These are phyloP conservation scores for Phaeosphaeria sp. DNA, from an alignment of 2,329 filamentous ascomycete species.

Conservation along the genomic window DNA sequence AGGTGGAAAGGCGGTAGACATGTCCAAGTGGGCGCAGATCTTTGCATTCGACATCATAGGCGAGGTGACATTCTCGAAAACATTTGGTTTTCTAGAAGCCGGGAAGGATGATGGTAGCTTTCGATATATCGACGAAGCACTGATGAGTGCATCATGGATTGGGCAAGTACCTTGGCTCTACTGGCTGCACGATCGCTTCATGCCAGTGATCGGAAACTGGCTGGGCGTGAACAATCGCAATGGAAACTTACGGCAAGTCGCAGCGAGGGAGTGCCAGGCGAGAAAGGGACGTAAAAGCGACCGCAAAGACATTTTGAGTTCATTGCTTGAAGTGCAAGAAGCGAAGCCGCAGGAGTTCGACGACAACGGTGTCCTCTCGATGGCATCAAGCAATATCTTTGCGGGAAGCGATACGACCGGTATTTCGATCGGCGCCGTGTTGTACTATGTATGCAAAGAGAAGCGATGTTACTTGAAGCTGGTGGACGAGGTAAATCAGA, in stretches of 20 bases:
- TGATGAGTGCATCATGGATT: slow-evolving; percentile 46
- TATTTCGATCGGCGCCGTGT: slow-evolving; percentile 39
- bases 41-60: slow-evolving; percentile 53
- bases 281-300: slow-evolving; percentile 13
- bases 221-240: slow-evolving; percentile 45
- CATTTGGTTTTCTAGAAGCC: slow-evolving; percentile 23
- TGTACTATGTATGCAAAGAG: slow-evolving; percentile 28
- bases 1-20: slow-evolving; percentile 16
- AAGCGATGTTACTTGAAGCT: slow-evolving; percentile 19
- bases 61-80: slow-evolving; percentile 23
- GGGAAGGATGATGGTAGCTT: slow-evolving; percentile 15
- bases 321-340: slow-evolving; percentile 45
- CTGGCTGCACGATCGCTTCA: slow-evolving; percentile 43
- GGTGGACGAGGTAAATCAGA: slow-evolving; percentile 20
- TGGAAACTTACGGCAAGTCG: slow-evolving; percentile 40
- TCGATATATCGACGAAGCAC: slow-evolving; percentile 36
- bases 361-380: slow-evolving; percentile 45
- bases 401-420: slow-evolving; percentile 55
- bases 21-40: slow-evolving; percentile 41
- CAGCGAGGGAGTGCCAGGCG: slow-evolving; percentile 19
- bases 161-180: slow-evolving; percentile 49
- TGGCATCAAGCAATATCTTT: slow-evolving; percentile 46
- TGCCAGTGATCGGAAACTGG: slow-evolving; percentile 47
- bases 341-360: slow-evolving; percentile 47
- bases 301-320: slow-evolving; percentile 47